These are phyloP conservation scores for Carex sylvatica DNA, from an alignment of 202 grass and related monocot species.

Conservation along the genomic window DNA sequence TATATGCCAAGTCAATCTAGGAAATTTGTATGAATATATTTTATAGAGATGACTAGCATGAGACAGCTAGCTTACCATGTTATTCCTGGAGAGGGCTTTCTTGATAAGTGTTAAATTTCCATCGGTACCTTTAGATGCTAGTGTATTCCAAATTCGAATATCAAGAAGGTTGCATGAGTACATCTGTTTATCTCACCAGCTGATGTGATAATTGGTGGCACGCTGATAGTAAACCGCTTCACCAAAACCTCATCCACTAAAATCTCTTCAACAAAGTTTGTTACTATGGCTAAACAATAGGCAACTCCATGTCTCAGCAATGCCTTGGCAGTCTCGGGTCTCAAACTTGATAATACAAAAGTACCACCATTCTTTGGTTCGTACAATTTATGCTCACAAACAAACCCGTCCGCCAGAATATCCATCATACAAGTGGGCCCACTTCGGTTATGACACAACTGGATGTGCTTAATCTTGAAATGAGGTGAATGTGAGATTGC, in stretches of 20 bases:
- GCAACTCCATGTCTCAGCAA: constrained; percentile 31
- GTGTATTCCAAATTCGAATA: constrained; percentile 52
- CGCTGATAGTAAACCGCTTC: constrained; percentile 52
- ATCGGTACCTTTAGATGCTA: constrained; percentile 24
- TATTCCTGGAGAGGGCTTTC: constrained; percentile 33
- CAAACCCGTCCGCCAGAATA: constrained; percentile 38
- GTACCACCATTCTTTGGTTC: constrained; percentile 51
- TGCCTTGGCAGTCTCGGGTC: constrained; percentile 26
- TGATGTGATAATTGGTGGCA: constrained; percentile 17
- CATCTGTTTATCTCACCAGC: constrained; percentile 24
- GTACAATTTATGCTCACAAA: constrained; percentile 34
- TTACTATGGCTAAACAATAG: constrained; percentile 53
- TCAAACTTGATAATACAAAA: constrained; percentile 60
- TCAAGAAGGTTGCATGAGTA: constrained; percentile 51
- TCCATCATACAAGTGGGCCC: constrained; percentile 42
- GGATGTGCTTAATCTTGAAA: constrained; percentile 41
- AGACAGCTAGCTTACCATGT: constrained; percentile 35
- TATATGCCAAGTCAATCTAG: background rate
- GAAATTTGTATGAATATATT: background rate
- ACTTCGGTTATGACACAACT: constrained; percentile 23
- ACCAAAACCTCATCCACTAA: constrained; percentile 39
- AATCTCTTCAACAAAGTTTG: constrained; percentile 30
- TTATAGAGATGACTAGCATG: background rate
- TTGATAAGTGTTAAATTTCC: constrained; percentile 57
- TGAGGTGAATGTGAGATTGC: constrained; percentile 44